Conservation (phyloP, 2,329 filamentous ascomycete genomes). For the Beauveria sp. region DNA sequence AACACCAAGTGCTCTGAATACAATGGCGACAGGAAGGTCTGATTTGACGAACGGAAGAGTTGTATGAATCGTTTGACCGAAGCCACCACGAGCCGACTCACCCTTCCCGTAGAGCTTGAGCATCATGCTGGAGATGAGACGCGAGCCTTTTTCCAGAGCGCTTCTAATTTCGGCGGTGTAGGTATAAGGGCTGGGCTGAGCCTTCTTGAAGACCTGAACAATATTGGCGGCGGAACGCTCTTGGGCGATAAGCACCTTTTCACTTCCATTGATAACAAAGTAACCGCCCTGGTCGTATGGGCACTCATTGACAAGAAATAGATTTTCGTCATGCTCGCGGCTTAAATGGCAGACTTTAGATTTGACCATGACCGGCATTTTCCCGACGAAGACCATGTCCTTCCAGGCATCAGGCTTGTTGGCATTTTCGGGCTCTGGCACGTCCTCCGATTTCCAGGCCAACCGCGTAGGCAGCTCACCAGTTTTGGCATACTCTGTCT, state of each 20-base stretch:
- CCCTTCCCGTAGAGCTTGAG: conserved; percentile 87
- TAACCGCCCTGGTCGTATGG: conserved; percentile 98
- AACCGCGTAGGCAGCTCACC: conserved; percentile 51
- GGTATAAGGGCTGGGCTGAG: conserved; percentile 81
- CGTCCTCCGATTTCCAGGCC: conserved; percentile 54
- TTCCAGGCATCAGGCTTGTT: conserved; percentile 50
- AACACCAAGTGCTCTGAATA: conserved; percentile 90
- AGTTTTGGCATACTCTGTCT: conserved; percentile 45
- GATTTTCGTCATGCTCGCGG: conserved; percentile 71
- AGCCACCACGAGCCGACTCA: conserved; percentile 65
- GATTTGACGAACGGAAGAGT: conserved; percentile 90
- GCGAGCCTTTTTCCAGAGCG: conserved; percentile 90
- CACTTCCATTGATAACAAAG: conserved; percentile 98
- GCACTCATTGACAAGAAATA: conserved; percentile 92
- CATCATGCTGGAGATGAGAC: conserved; percentile 86
- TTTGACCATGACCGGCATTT: conserved; percentile 96
- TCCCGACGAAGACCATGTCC: conserved; percentile 83
- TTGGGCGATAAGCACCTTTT: conserved; percentile 97
- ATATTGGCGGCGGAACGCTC: conserved; percentile 97
- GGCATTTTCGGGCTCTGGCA: conserved; percentile 41
- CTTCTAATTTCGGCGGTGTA: conserved; percentile 95
- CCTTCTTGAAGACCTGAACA: conserved; percentile 98
- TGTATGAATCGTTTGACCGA: conserved; percentile 82
- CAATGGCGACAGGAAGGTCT: conserved; percentile 88
- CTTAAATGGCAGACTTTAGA: conserved; percentile 90